Percentiles rank a stretch among this genome's conserved stretches.
phyloP scores from a whole-genome alignment of 2,329 filamentous ascomycete species.

The Aspergillus brunneoviolaceus region DNA sequence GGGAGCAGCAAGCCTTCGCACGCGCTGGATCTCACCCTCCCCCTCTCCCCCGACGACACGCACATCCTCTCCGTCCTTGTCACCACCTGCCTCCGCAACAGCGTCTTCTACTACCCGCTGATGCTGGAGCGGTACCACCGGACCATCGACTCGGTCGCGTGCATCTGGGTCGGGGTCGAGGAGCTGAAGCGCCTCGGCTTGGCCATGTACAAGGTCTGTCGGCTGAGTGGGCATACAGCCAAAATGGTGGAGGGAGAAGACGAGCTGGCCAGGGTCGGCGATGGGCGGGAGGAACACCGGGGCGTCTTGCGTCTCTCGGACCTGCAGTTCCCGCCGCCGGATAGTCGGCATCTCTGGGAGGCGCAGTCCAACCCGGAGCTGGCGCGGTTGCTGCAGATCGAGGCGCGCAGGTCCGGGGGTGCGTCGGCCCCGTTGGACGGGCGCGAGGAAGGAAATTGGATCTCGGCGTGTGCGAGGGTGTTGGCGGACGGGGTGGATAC shows the following conservation, averaged over 20 bases:
- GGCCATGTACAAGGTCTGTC: constrained; percentile 23
- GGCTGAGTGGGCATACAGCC: background rate
- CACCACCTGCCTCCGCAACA: constrained; percentile 18
- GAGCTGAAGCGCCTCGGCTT: constrained; percentile 27
- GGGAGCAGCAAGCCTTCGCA: background rate
- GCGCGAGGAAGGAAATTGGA: constrained; percentile 4
- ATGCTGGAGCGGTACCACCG: constrained; percentile 21
- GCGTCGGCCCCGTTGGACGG: background rate
- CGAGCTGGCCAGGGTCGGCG: background rate
- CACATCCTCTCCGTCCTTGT: constrained; percentile 22
- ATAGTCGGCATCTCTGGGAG: constrained; percentile 12
- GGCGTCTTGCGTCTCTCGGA: constrained; percentile 16
- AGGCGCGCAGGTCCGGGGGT: background rate
- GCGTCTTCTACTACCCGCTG: constrained; percentile 26
- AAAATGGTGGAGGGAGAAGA: too few species aligned
- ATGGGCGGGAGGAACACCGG: background rate
- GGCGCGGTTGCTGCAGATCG: background rate
- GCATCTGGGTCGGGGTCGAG: constrained; percentile 24
- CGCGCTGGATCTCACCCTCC: constrained; percentile 5
- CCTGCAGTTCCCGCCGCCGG: constrained; percentile 19
- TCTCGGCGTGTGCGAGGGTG: background rate
- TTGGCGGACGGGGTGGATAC: background rate
- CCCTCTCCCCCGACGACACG: constrained; percentile 7
- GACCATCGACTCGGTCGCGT: constrained; percentile 16
- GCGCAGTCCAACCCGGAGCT: constrained; percentile 11